A percentile compares a stretch with the other conserved stretches of the same genome.
Conservation (phyloP, 116 monocot genomes). For the Phalaenopsis hybrid region DNA sequence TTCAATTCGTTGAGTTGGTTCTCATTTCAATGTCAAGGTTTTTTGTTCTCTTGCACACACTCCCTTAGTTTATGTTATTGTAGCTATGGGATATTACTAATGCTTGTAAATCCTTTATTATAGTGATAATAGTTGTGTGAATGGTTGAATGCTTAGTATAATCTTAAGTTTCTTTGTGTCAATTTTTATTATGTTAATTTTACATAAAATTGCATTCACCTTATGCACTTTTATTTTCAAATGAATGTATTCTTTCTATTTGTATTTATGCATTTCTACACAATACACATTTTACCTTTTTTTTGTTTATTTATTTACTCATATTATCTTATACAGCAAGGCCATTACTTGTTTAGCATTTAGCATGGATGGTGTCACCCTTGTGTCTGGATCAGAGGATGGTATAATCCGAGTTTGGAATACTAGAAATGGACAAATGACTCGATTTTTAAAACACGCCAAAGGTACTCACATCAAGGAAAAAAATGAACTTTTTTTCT, state of each 20-base stretch:
- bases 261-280: background rate
- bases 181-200: background rate
- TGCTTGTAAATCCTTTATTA: background rate
- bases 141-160: background rate
- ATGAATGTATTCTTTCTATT: background rate
- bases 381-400: conserved; percentile 89
- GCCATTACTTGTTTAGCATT: conserved; percentile 65
- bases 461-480: conserved; percentile 46
- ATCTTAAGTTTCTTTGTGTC: no score
- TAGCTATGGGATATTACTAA: background rate
- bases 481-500: background rate
- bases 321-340: conserved; percentile 36
- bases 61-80: no score
- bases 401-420: conserved; percentile 80
- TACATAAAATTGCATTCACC: background rate
- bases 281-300: background rate
- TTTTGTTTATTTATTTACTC: background rate
- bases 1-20: background rate
- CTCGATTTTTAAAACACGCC: conserved; percentile 56
- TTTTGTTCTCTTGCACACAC: background rate
- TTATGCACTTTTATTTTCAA: background rate
- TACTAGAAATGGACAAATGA: conserved; percentile 41
- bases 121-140: background rate
- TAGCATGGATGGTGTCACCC: conserved; percentile 62
- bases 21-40: background rate